Percentiles rank a stretch among this genome's conserved stretches.
phyloP scores from a whole-genome alignment of 164 flowering plant species.

The Dillenia turbinata region DNA sequence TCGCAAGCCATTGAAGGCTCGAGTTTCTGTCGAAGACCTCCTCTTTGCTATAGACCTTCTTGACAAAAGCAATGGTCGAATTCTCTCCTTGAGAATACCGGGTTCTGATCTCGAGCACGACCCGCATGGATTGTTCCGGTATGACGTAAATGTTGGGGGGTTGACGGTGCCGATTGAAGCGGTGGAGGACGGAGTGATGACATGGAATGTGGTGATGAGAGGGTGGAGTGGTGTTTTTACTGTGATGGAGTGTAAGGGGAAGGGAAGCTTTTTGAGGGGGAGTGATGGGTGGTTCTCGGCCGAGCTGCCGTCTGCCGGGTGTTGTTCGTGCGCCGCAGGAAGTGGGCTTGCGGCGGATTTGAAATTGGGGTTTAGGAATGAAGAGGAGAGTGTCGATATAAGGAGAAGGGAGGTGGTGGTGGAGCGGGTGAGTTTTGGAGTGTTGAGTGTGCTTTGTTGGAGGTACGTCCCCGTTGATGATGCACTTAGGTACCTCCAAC shows the following conservation, averaged over 20 bases:
- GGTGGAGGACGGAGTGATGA: conserved; percentile 22
- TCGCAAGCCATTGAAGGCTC: conserved; percentile 30
- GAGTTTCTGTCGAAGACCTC: conserved; percentile 29
- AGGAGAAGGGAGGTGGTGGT: conserved; percentile 15
- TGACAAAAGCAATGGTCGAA: not conserved
- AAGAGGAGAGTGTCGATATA: conserved; percentile 6
- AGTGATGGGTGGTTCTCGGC: conserved; percentile 54
- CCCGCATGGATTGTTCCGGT: conserved; percentile 34
- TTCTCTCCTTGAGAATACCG: conserved; percentile 9
- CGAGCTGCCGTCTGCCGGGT: conserved; percentile 52
- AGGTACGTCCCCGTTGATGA: conserved; percentile 49
- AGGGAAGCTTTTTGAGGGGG: conserved; percentile 23
- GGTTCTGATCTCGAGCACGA: conserved; percentile 13
- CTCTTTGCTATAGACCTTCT: conserved; percentile 30
- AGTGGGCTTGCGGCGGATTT: conserved; percentile 51
- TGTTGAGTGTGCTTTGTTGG: conserved; percentile 43
- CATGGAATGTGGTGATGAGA: conserved; percentile 46
- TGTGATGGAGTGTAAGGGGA: conserved; percentile 46
- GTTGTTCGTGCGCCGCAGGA: conserved; percentile 25
- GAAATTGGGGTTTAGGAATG: conserved; percentile 29
- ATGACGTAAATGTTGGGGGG: conserved; percentile 22
- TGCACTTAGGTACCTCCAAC: conserved; percentile 58
- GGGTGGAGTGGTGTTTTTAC: conserved; percentile 47
- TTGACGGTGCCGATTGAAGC: not conserved
- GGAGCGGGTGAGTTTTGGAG: conserved; percentile 48